Evolutionary conservation across 2,329 filamentous ascomycete species (phyloP).

Genomic region (Cylindrodendrum hubeiense): DNA sequence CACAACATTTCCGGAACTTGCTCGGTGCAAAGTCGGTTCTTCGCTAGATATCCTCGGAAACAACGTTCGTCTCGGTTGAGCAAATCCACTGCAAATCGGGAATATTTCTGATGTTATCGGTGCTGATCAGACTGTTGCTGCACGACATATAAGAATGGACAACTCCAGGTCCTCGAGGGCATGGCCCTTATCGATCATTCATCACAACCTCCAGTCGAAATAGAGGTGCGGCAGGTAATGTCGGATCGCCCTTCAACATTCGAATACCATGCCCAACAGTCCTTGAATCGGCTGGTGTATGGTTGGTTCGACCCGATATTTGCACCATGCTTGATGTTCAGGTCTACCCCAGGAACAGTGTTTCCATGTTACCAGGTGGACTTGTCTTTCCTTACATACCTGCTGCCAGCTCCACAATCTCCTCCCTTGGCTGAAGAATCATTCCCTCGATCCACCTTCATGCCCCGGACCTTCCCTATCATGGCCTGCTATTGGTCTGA

Average conservation of each 20-base stretch:
- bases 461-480: constrained; percentile 24
- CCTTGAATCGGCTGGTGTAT: constrained; percentile 5
- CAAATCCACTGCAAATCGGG: not conserved
- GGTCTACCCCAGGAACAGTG: constrained; percentile 27
- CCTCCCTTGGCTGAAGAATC: constrained; percentile 33
- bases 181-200: not conserved
- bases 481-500: constrained; percentile 37
- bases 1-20: not conserved
- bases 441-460: constrained; percentile 36
- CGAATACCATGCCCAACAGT: not conserved
- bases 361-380: constrained; percentile 32
- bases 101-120: not conserved
- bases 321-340: constrained; percentile 28
- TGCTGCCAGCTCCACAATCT: constrained; percentile 42
- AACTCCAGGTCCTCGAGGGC: not conserved
- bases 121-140: not conserved
- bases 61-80: not conserved
- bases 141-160: not conserved
- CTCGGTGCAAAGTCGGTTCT: not conserved
- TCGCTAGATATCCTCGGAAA: not conserved
- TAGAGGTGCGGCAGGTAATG: not conserved
- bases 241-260: not conserved
- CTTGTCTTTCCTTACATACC: constrained; percentile 45
- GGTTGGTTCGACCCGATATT: constrained; percentile 18
- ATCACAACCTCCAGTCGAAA: not conserved